Evolutionary conservation across 345 rosid species (phyloP), one percentile per base, ranked within the genome.

Genomic region (Camelina sativa): DNA sequence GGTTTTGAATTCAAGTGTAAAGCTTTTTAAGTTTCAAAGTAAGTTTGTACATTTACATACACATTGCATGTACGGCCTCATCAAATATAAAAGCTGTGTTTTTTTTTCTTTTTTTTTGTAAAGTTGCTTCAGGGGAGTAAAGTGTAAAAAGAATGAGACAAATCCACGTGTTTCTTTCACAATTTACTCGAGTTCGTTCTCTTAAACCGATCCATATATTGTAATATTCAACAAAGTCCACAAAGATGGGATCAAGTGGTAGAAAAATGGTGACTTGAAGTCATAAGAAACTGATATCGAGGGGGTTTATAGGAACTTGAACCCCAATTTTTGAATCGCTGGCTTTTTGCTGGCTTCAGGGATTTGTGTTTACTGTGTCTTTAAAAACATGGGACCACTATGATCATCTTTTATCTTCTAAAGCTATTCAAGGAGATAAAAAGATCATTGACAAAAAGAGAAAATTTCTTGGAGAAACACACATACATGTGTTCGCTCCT

Each of bases 201-300:
- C 62, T 15, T 56, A 38, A 70, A 55, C 16, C 12, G 54, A 22
- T 50, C 59, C 66, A 43, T 62, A 62, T 53, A 5, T 9, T 37
- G 37, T 63, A 55, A 28, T 69, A 69, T 68, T 52, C 70, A 62
- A 69, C 75, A 76, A 62, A 62, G 53, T 35, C 61, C 61, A 70
- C 61, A 48, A 70, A 64, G 80, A 70, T 70, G 80, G 76, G 80
- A 71, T 77, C 76, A 69, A 63, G 71, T 62, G 71, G 44, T 62
- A 4, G 38, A 19, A 28, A n/a, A 65, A 71, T 71, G 67, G 80
- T 71, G 62, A 76, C 67, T 56, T 20, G 61, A 63, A 76, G 71
- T 69, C 65, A 23, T 25, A 37, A 63, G 71, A 55, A 64, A 65
- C 76, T 76, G 38, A 30, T 48, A 9, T 58, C 76, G 55, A 77